phyloP scores from a whole-genome alignment of 2,329 filamentous ascomycete genomes.

The Ustulina deusta region DNA sequence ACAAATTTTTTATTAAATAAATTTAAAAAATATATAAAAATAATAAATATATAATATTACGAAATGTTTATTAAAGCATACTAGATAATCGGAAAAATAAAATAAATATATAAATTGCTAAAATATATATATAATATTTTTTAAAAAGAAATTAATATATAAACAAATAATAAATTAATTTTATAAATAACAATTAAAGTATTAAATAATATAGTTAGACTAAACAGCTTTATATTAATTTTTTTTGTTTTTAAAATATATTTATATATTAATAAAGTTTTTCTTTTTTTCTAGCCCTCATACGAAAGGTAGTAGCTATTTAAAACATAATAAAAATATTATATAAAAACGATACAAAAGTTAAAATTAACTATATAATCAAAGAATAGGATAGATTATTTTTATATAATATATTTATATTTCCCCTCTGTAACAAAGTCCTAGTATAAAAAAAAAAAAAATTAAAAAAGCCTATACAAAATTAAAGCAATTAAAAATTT shows the following conservation, averaged over 20 bases:
- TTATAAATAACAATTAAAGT: constrained; percentile 13
- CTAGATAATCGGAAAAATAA: too few relatives aligned
- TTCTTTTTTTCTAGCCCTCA: too few relatives aligned
- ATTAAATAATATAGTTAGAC: not conserved
- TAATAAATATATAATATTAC: constrained; percentile 11
- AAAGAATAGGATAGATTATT: too few relatives aligned
- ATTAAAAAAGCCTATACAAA: too few relatives aligned
- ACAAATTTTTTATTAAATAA: not conserved
- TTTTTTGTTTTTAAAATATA: constrained; percentile 17
- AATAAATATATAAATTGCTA: not conserved
- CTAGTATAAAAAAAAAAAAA: too few relatives aligned
- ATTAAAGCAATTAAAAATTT: too few relatives aligned
- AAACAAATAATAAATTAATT: constrained; percentile 12
- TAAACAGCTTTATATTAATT: constrained; percentile 8
- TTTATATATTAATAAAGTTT: too few relatives aligned
- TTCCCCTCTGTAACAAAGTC: too few relatives aligned
- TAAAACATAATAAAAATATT: too few relatives aligned
- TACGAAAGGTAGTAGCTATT: too few relatives aligned
- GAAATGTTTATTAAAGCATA: constrained; percentile 1
- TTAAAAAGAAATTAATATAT: constrained; percentile 1
- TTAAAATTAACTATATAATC: too few relatives aligned
- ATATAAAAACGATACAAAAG: not conserved
- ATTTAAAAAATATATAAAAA: not conserved
- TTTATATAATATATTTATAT: too few relatives aligned
- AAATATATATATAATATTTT: constrained; percentile 5